These are phyloP conservation scores for Schwanniomyces polymorphus DNA, from an alignment of 805 yeast species.

Conservation along the genomic window DNA sequence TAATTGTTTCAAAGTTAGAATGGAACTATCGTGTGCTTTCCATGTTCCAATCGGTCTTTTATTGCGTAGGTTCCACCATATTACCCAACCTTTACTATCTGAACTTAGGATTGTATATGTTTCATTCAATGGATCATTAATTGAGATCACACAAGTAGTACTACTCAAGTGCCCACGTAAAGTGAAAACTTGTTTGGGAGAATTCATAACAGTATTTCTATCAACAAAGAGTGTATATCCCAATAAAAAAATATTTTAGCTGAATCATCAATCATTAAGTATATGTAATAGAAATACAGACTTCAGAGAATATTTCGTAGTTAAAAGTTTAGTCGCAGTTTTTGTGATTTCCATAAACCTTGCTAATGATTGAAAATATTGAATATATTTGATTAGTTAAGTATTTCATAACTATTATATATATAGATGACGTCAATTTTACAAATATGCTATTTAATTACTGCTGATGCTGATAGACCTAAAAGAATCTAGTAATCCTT, in stretches of 20 bases:
- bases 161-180: constrained; percentile 20
- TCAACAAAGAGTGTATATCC: too few species aligned
- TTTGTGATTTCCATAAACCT: too few species aligned
- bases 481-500: not conserved
- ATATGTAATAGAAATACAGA: too few species aligned
- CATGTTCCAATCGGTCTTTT: constrained; percentile 58
- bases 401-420: too few species aligned
- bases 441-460: not conserved
- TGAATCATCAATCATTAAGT: too few species aligned
- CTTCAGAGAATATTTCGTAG: too few species aligned
- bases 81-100: constrained; percentile 62
- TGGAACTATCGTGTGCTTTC: constrained; percentile 55
- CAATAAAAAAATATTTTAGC: too few species aligned
- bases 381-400: too few species aligned
- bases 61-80: constrained; percentile 63
- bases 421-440: too few species aligned
- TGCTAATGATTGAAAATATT: too few species aligned
- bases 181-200: constrained; percentile 11
- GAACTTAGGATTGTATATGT: constrained; percentile 43
- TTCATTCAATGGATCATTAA: constrained; percentile 2
- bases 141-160: constrained; percentile 11
- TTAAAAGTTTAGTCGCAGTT: too few species aligned
- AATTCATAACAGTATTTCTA: not conserved
- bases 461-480: not conserved
- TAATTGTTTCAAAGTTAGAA: constrained; percentile 45